A percentile compares a stretch with the other conserved stretches of the same genome.
phyloP scores from a whole-genome alignment of 2,329 filamentous ascomycete species.

The Fusarium decemcellulare region DNA sequence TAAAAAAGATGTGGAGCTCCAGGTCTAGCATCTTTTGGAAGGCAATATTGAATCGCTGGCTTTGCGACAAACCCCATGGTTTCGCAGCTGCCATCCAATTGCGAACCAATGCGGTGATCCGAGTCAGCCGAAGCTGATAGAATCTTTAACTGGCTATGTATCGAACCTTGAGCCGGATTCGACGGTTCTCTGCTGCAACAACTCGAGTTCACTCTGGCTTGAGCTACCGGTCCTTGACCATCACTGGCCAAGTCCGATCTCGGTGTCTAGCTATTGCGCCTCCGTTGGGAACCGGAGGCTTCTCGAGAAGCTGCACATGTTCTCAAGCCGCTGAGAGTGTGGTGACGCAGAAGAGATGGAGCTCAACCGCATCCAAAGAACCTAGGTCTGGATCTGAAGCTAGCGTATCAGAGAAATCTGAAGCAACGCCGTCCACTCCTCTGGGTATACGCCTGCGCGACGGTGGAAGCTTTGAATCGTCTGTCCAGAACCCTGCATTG shows the following conservation, averaged over 20 bases:
- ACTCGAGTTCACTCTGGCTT: conserved; percentile 29
- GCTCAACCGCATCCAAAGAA: conserved; percentile 6
- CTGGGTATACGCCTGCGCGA: conserved; percentile 21
- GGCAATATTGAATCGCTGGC: conserved; percentile 1
- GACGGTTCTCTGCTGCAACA: conserved; percentile 31
- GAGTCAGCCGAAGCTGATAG: conserved; percentile 33
- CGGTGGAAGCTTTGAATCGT: not conserved
- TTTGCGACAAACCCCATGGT: conserved; percentile 13
- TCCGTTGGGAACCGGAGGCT: conserved; percentile 15
- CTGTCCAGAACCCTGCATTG: not conserved
- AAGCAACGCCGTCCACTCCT: conserved; percentile 17
- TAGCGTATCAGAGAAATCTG: conserved; percentile 33
- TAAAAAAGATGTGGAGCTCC: conserved; percentile 27
- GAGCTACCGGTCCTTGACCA: conserved; percentile 17
- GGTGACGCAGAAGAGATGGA: conserved; percentile 15
- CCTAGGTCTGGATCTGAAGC: conserved; percentile 17
- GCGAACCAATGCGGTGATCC: conserved; percentile 42
- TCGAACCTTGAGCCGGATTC: conserved; percentile 41
- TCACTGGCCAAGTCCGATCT: conserved; percentile 14
- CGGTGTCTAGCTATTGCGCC: conserved; percentile 36
- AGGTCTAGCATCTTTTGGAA: conserved; percentile 8
- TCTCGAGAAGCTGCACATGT: conserved; percentile 11
- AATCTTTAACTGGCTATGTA: conserved; percentile 48
- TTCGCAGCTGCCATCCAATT: not conserved
- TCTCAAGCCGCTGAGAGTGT: conserved; percentile 16